phyloP scores from a whole-genome alignment of 176 grass and related monocot genomes.

The Canna indica region DNA sequence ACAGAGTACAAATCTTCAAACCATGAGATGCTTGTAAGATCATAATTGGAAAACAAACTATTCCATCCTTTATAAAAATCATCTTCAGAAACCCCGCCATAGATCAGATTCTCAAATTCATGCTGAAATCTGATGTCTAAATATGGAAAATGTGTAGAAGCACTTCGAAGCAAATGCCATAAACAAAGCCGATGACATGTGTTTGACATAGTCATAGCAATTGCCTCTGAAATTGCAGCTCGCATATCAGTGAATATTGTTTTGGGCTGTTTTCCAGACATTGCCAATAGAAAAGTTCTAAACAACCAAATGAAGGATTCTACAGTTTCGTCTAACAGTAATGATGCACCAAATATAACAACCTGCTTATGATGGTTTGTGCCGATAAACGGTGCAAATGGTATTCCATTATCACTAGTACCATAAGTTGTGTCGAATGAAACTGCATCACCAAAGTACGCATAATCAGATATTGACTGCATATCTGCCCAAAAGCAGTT shows the following conservation, averaged over 20 bases:
- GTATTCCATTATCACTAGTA: constrained; percentile 21
- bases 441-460: constrained; percentile 33
- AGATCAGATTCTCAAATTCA: constrained; percentile 9
- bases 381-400: constrained; percentile 35
- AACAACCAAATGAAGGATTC: constrained; percentile 48
- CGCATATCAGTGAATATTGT: constrained; percentile 27
- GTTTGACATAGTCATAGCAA: constrained; percentile 17
- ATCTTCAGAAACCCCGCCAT: constrained; percentile 2
- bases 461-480: constrained; percentile 25
- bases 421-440: constrained; percentile 40
- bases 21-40: background rate
- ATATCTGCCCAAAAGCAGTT: constrained; percentile 48
- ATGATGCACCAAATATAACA: constrained; percentile 31
- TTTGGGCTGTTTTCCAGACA: constrained; percentile 37
- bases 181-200: constrained; percentile 31
- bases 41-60: background rate
- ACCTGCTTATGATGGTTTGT: constrained; percentile 47
- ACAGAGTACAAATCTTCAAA: constrained; percentile 2
- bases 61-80: constrained; percentile 12
- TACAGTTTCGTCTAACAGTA: constrained; percentile 31
- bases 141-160: constrained; percentile 14
- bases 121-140: background rate
- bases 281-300: constrained; percentile 40
- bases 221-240: constrained; percentile 23
- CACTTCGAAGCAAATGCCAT: constrained; percentile 33